Evolutionary conservation across 2,329 filamentous ascomycete genomes (phyloP).

Genomic region (Alternaria consortialis): DNA sequence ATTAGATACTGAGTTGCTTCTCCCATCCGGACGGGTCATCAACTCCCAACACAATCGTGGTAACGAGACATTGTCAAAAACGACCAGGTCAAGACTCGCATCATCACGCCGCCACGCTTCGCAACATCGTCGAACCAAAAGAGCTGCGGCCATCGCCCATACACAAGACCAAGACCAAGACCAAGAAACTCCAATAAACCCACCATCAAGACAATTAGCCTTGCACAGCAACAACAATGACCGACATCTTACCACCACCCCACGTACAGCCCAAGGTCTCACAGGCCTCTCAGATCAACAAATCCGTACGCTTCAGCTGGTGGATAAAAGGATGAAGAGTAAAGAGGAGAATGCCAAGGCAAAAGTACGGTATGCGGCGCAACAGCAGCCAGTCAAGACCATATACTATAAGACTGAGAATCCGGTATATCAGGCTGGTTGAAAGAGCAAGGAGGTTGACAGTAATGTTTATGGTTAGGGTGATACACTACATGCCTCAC

Average conservation of each 20-base stretch:
- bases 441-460: neutral
- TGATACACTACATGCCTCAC: too few relatives aligned
- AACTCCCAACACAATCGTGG: neutral
- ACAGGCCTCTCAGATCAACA: neutral
- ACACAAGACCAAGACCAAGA: neutral
- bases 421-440: conserved; percentile 14
- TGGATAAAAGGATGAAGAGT: conserved; percentile 10
- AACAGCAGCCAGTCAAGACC: conserved; percentile 5
- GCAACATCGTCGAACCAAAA: neutral
- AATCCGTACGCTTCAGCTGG: neutral
- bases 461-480: too few relatives aligned
- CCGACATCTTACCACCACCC: neutral
- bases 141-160: neutral
- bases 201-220: neutral
- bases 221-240: neutral
- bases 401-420: conserved; percentile 16
- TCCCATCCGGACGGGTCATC: neutral
- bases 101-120: neutral
- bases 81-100: neutral
- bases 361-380: neutral
- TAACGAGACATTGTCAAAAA: neutral
- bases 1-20: neutral
- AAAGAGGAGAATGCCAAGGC: conserved; percentile 3
- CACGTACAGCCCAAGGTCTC: neutral
- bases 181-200: neutral